Evolutionary conservation across 805 yeast genomes (phyloP).

Genomic region (Priceomyces haplophilus): DNA sequence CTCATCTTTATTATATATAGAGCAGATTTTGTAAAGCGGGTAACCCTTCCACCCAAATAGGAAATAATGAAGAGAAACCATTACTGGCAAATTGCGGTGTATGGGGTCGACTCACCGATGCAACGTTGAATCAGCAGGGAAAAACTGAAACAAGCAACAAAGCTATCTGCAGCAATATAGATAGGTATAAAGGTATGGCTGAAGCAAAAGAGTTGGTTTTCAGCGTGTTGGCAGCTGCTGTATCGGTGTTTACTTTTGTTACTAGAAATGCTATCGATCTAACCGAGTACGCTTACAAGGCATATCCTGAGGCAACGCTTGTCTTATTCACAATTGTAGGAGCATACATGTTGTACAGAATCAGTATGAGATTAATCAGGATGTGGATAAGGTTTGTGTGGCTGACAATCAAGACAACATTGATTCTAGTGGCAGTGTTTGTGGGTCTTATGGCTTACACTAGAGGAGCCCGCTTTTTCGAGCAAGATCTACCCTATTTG

Average conservation of each 20-base stretch:
- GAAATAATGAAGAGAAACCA: no score
- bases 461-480: conserved; percentile 22
- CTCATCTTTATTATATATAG: conserved; percentile 4
- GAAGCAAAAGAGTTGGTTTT: conserved; percentile 12
- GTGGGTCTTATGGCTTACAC: conserved; percentile 16
- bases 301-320: conserved; percentile 20
- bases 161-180: no score
- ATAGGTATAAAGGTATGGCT: no score
- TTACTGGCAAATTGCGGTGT: neutral
- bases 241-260: conserved; percentile 13
- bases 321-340: conserved; percentile 7
- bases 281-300: conserved; percentile 10
- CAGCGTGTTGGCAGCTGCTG: conserved; percentile 7
- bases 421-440: conserved; percentile 13
- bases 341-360: conserved; percentile 18
- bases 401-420: conserved; percentile 17
- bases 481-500: conserved; percentile 15
- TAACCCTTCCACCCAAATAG: neutral
- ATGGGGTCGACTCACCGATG: no score
- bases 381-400: conserved; percentile 22
- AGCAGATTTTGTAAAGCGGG: conserved; percentile 2
- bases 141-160: no score
- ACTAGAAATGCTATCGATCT: conserved; percentile 12
- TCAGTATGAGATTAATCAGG: conserved; percentile 13
- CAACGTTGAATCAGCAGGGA: no score